Conservation (phyloP, 495 filamentous ascomycete genomes). For the Aspergillus taichungensis region DNA sequence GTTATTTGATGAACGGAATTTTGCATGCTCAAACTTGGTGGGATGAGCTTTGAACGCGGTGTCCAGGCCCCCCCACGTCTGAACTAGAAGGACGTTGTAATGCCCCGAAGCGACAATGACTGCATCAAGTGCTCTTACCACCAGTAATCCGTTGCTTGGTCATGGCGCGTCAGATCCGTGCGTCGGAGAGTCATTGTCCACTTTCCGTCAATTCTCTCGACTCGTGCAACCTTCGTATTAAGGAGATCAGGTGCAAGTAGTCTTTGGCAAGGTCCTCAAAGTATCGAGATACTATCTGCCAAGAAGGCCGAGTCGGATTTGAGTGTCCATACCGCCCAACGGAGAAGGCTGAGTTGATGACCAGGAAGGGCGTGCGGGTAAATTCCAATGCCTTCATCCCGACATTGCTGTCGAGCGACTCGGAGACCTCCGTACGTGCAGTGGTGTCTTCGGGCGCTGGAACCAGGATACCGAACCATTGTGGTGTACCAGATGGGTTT, state of each 20-base stretch:
- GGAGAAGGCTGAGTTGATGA: slow-evolving; percentile 16
- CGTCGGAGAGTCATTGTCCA: slow-evolving; percentile 20
- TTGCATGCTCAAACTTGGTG: slow-evolving; percentile 18
- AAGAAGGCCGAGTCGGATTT: slow-evolving; percentile 22
- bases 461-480: slow-evolving; percentile 14
- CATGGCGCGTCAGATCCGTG: slow-evolving; percentile 7
- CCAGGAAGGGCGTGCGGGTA: slow-evolving; percentile 19
- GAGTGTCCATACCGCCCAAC: slow-evolving; percentile 8
- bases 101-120: slow-evolving; percentile 71
- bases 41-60: slow-evolving; percentile 7
- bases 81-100: slow-evolving; percentile 59
- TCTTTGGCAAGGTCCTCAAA: slow-evolving; percentile 18
- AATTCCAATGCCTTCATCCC: slow-evolving; percentile 20
- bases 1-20: slow-evolving; percentile 17
- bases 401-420: slow-evolving; percentile 24
- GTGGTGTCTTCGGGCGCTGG: slow-evolving; percentile 15
- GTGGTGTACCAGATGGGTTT: neutral
- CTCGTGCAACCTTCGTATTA: slow-evolving; percentile 22
- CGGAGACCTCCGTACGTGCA: slow-evolving; percentile 17
- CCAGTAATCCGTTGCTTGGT: slow-evolving; percentile 16
- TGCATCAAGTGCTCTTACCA: slow-evolving; percentile 47
- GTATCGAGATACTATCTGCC: slow-evolving; percentile 15
- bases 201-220: slow-evolving; percentile 14
- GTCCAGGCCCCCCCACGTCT: slow-evolving; percentile 23
- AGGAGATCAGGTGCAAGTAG: slow-evolving; percentile 14